Evolutionary conservation across 768 basidiomycete genomes (phyloP).

Genomic region (Boletus patriciae): DNA sequence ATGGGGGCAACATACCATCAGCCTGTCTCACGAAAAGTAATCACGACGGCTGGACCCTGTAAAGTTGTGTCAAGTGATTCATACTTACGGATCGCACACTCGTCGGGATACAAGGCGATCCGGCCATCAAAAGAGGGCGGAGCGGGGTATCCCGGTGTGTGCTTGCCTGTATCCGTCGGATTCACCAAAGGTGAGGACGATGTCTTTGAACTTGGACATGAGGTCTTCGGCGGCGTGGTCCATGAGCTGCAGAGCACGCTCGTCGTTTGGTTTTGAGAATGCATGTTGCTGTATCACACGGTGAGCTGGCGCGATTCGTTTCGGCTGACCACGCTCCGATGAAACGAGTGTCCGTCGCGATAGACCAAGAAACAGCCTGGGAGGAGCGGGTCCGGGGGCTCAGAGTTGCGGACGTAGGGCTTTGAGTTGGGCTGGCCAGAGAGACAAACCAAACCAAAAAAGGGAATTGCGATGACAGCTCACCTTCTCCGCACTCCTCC

Average conservation of each 20-base stretch:
- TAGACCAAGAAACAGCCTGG: slow-evolving; percentile 83
- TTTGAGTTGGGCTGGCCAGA: slow-evolving; percentile 91
- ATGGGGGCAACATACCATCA: slow-evolving; percentile 64
- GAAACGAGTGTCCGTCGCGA: slow-evolving; percentile 93
- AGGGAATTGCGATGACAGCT: slow-evolving; percentile 15
- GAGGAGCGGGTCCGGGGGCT: slow-evolving; percentile 82
- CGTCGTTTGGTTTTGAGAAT: slow-evolving; percentile 91
- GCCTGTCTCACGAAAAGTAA: slow-evolving; percentile 97
- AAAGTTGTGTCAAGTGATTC: too few species aligned
- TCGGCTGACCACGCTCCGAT: slow-evolving; percentile 55
- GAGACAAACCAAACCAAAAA: slow-evolving; percentile 12
- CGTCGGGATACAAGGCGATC: slow-evolving; percentile 76
- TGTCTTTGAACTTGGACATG: slow-evolving; percentile 81
- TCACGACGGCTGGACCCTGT: too few species aligned
- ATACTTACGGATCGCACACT: slow-evolving; percentile 63
- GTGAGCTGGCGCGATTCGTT: background rate
- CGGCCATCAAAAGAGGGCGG: slow-evolving; percentile 94
- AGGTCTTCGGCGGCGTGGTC: slow-evolving; percentile 78
- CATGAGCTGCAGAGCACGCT: slow-evolving; percentile 85
- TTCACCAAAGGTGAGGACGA: slow-evolving; percentile 89
- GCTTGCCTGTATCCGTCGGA: slow-evolving; percentile 93
- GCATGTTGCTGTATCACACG: slow-evolving; percentile 55
- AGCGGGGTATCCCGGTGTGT: slow-evolving; percentile 49
- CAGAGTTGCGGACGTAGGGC: slow-evolving; percentile 89
- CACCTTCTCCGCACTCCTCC: slow-evolving; percentile 12